Conservation (phyloP, 345 rosid species). For the Brassica rapa region DNA sequence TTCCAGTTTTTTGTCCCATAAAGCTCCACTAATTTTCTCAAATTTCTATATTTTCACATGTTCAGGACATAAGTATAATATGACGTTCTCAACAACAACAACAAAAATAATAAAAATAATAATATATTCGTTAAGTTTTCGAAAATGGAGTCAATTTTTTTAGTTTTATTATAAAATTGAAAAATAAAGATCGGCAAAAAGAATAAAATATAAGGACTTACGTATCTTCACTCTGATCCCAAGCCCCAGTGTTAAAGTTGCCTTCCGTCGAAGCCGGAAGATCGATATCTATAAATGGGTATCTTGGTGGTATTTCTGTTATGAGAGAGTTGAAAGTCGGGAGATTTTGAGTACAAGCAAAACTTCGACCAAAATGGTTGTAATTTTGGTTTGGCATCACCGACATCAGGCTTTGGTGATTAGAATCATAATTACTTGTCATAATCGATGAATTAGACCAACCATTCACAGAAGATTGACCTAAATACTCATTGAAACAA, state of each 20-base stretch:
- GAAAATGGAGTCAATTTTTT: neutral
- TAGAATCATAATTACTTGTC: neutral
- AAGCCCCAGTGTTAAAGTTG: neutral
- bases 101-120: neutral
- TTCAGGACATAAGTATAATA: neutral
- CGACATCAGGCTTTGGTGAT: neutral
- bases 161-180: neutral
- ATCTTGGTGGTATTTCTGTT: neutral
- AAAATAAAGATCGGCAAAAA: neutral
- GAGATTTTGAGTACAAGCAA: neutral
- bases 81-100: neutral
- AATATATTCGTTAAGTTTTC: neutral
- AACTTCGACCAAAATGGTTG: neutral
- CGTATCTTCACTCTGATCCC: neutral
- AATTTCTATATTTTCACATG: constrained; percentile 41
- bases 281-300: neutral
- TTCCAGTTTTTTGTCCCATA: constrained; percentile 68
- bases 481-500: neutral
- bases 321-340: neutral
- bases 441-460: neutral
- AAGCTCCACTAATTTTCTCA: constrained; percentile 54
- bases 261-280: neutral
- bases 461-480: neutral
- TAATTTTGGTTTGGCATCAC: neutral
- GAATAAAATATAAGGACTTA: neutral